A percentile compares a stretch with the other conserved stretches of the same genome.
These are phyloP conservation scores for Ceratorhiza oryzae-sativae DNA, from an alignment of 1,284 basidiomycete genomes.

Conservation along the genomic window DNA sequence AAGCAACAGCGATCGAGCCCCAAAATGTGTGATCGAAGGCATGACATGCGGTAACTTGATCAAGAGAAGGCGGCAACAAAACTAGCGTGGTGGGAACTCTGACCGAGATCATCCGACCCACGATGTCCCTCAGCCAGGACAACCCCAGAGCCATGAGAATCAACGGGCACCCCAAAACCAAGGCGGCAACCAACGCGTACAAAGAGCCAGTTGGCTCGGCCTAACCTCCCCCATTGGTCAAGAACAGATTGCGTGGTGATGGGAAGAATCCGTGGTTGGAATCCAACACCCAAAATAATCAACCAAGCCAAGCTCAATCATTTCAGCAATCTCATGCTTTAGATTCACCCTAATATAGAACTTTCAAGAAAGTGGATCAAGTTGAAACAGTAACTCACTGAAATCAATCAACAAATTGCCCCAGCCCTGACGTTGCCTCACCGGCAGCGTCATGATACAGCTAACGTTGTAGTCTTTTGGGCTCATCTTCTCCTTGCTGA, in stretches of 20 bases:
- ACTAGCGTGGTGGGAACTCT: neutral
- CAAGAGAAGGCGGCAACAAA: conserved; percentile 20
- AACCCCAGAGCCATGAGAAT: conserved; percentile 4
- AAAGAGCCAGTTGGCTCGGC: neutral
- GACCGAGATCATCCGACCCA: neutral
- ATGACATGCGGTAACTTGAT: conserved; percentile 8
- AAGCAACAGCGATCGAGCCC: neutral
- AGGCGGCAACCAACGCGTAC: neutral
- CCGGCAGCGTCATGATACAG: conserved; percentile 99
- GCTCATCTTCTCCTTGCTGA: conserved; percentile 98
- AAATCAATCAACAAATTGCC: conserved; percentile 95
- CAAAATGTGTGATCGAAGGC: conserved; percentile 22
- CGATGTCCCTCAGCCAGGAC: neutral
- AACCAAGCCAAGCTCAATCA: neutral
- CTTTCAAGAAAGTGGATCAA: conserved; percentile 8
- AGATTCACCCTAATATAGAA: neutral
- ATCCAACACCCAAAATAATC: neutral
- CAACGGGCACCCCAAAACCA: neutral
- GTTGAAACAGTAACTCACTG: conserved; percentile 67
- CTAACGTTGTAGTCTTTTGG: conserved; percentile 96
- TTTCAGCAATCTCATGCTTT: neutral
- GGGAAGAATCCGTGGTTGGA: neutral
- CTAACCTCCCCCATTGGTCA: conserved; percentile 1
- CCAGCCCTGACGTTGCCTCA: conserved; percentile 94
- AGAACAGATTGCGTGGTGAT: neutral